These are phyloP conservation scores for Komagataella mondaviorum DNA, from an alignment of 805 yeast species.

Conservation along the genomic window DNA sequence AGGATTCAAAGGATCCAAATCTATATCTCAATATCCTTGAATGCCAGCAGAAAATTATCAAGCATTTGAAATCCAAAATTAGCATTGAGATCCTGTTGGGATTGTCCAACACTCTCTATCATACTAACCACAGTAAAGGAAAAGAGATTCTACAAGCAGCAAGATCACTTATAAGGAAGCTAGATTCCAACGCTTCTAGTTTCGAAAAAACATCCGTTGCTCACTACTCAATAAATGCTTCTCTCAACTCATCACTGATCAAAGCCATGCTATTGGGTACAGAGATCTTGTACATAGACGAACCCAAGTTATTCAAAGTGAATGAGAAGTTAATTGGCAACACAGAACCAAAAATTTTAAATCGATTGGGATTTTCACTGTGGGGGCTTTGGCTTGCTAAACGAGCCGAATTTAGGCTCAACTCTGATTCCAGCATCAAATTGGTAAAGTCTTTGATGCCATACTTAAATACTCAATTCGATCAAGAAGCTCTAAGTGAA, in stretches of 20 bases:
- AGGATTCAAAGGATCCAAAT: slow-evolving; percentile 9
- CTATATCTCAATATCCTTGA: background rate
- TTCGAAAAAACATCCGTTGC: background rate
- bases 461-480: background rate
- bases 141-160: background rate
- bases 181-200: background rate
- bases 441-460: background rate
- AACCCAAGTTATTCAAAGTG: background rate
- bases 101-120: slow-evolving; percentile 1
- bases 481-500: background rate
- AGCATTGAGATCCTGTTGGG: slow-evolving; percentile 1
- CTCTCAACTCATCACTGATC: background rate
- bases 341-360: background rate
- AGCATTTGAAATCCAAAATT: background rate
- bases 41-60: background rate
- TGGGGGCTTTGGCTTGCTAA: background rate
- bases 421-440: background rate
- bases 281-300: background rate
- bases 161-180: background rate
- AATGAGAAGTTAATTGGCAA: background rate
- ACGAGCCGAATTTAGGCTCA: background rate
- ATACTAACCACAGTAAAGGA: background rate
- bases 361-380: background rate
- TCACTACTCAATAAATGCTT: background rate
- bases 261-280: background rate